Percentiles rank a stretch among this genome's conserved stretches.
Evolutionary conservation across 768 basidiomycete species (phyloP).

Genomic region (Tricholoma saponaceum): DNA sequence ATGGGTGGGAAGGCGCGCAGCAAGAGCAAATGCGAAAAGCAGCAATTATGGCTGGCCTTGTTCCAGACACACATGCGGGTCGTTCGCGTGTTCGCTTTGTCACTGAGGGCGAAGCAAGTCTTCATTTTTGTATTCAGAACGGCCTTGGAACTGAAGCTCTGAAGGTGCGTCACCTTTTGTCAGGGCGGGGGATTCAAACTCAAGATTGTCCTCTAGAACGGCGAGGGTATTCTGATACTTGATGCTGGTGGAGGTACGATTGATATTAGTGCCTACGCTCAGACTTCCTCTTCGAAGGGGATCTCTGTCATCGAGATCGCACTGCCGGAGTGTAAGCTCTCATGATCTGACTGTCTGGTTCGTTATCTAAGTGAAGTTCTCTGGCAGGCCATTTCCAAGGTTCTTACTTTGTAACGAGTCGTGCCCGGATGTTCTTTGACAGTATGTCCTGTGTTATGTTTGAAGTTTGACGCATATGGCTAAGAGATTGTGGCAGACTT

Average conservation of each 20-base stretch:
- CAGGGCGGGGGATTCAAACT: too few species aligned
- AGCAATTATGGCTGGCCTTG: conserved; percentile 43
- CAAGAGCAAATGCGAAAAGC: conserved; percentile 51
- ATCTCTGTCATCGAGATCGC: conserved; percentile 44
- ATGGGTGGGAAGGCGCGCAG: conserved; percentile 59
- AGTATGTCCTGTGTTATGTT: conserved; percentile 16
- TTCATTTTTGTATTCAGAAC: conserved; percentile 47
- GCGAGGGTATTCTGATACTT: conserved; percentile 45
- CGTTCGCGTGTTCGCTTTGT: conserved; percentile 48
- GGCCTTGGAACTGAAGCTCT: conserved; percentile 34
- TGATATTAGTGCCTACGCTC: conserved; percentile 50
- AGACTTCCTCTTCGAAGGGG: conserved; percentile 13
- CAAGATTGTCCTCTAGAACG: conserved; percentile 25
- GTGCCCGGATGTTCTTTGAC: conserved; percentile 32
- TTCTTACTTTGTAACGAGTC: conserved; percentile 41
- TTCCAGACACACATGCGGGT: conserved; percentile 34
- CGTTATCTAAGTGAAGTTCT: background rate
- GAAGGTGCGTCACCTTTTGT: conserved; percentile 18
- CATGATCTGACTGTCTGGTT: background rate
- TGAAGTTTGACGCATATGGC: background rate
- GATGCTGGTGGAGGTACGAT: conserved; percentile 63
- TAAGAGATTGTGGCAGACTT: conserved; percentile 22
- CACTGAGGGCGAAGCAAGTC: conserved; percentile 60
- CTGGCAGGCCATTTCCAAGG: conserved; percentile 42
- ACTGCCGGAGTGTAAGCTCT: conserved; percentile 33